Base-by-base conservation (phyloP, 768 basidiomycete genomes). In the Psilocybe cyanescens region DNA sequence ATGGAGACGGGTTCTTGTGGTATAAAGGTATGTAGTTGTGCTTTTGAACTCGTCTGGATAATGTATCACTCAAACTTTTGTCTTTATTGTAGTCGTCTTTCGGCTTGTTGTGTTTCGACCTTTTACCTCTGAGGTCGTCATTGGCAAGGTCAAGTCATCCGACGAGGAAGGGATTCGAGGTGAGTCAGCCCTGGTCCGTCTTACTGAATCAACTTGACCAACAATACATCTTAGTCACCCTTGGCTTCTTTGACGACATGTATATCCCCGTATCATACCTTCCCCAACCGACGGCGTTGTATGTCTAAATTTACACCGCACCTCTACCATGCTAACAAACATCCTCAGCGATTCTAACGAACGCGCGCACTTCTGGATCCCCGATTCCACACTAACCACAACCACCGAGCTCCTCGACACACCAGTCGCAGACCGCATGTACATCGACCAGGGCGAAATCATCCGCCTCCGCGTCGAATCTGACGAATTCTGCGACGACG, bases 231-330 rank as follows among this genome's bases (percentile, higher is more conserved):
- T 8, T 67, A 97, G 95, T 97, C 29, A 86, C 90, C 19, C 74
- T 97, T 16, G 91, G 90, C 17, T 98, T 99, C 79, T 99, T 99
- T 69, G 93, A 95, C 74, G 95, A 98, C 68, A 89, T 98, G 24
- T 92, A 94, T 70, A 84, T 98, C 49, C 93, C 95, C 0, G 75
- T 84, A 0, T 78, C 84, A 3, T 89, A 93, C 60, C 85, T 98
- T 4, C 95, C 96, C 1, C 86, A 90, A 67, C 90, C 94, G 29
- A 85, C 83, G 41, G 86, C 90, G 3, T 94, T 93, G 92, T 92
- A 71, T 53, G 89, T 74, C 12, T 33, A 9, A 29, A 9, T n/a
- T 44, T 12, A n/a, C 28, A 6, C 48, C 4, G 11, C 41, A n/a
- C 41, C 39, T 41, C 45, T 14, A 47, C 52, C 55, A 33, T 58